Conservation (phyloP, 2,329 filamentous ascomycete genomes). For the Exophiala phaeomuriformis region DNA sequence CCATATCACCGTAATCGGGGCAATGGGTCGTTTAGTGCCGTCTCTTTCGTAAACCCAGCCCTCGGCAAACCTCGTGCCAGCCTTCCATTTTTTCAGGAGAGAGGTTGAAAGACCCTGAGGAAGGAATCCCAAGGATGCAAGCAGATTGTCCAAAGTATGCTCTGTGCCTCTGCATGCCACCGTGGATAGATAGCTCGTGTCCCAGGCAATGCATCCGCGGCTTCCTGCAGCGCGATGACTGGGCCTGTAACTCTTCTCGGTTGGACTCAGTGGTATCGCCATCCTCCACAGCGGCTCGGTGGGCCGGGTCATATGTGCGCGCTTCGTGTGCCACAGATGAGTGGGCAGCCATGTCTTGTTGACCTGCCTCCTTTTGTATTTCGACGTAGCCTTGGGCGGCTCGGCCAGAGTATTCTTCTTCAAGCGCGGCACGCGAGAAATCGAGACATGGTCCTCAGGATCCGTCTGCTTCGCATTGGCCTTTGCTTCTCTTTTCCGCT, state of each 20-base stretch:
- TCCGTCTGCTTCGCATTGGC: conserved; percentile 27
- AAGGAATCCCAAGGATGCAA: conserved; percentile 58
- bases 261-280: conserved; percentile 74
- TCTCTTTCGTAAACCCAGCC: conserved; percentile 54
- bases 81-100: conserved; percentile 64
- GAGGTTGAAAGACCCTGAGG: conserved; percentile 56
- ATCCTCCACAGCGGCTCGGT: conserved; percentile 83
- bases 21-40: conserved; percentile 52
- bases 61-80: conserved; percentile 51
- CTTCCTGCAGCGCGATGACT: conserved; percentile 72
- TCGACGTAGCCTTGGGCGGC: conserved; percentile 55
- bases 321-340: conserved; percentile 87
- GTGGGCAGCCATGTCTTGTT: conserved; percentile 93
- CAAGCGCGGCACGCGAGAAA: conserved; percentile 52
- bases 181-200: conserved; percentile 88
- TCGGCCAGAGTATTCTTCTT: conserved; percentile 63
- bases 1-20: conserved; percentile 70
- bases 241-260: conserved; percentile 79
- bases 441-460: conserved; percentile 23
- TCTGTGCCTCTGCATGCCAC: conserved; percentile 66
- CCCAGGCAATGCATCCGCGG: conserved; percentile 77
- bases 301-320: conserved; percentile 77
- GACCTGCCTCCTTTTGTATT: conserved; percentile 76
- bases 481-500: conserved; percentile 33
- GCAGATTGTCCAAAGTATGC: conserved; percentile 56